Base-by-base conservation (phyloP, 352 stramenopile genomes). In the Phytopythium mirpurense region DNA sequence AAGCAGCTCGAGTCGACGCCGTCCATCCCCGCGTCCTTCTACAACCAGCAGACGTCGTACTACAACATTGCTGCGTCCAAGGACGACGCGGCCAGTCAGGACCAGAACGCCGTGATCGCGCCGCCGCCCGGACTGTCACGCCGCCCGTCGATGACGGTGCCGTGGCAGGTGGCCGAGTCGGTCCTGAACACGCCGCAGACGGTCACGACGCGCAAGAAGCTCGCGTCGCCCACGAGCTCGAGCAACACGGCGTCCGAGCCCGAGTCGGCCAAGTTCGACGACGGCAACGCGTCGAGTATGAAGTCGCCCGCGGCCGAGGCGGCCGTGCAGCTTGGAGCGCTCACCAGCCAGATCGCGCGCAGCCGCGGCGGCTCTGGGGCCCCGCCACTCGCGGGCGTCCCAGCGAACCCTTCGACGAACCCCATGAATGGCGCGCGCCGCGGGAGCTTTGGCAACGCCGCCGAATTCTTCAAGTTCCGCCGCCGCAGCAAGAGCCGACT, bases 381-480 rank as follows among this genome's bases (percentile, higher is more conserved):
- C 18, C 62, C 63, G 44, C 53, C 63, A 18, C 59, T 63, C 26
- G 49, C 65, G 12, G 56, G 56, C 16, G 55, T 60, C 15, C 41
- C 50, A 15, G n/a, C 54, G 14, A 59, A 40, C 8, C 47, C 56
- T 14, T 57, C 72, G 1, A 21, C 32, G 0, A 47, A 52, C 31
- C 57, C 64, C 1, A 27, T 60, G n/a, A 67, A 51, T 16, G 65
- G 69, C 11, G 65, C 67, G 46, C 67, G 81, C 37, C 80, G 83
- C 44, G 78, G 80, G 38, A 91, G 80, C 43, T 93, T 93, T 60
- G 83, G 83, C 1, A 93, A 93, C 59, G 83, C 83, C 21, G 83
- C 83, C 15, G 80, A 93, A 53, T 90, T 93, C 24, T 93, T 90
- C 62, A 90, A 90, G 52, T 93, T 90, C 40, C 83, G 83, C 44